These are phyloP conservation scores for Adansonia grandidieri DNA, from an alignment of 441 rosid species.

Conservation along the genomic window DNA sequence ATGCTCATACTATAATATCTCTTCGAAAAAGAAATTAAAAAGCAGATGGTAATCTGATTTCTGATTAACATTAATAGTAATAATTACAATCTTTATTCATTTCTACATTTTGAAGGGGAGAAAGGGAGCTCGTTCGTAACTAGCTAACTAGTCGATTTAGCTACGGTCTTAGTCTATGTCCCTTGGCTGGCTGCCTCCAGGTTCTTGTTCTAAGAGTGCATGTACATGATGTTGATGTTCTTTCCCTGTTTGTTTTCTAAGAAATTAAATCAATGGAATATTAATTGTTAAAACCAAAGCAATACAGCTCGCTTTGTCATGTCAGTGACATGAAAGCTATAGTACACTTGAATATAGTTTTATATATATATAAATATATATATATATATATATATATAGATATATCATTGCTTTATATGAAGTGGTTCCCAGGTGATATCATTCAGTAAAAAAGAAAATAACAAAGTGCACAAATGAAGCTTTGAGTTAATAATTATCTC, in stretches of 20 bases:
- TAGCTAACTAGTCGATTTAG: neutral
- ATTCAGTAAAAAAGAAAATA: neutral
- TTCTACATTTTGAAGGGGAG: too few relatives aligned
- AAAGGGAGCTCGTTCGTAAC: neutral
- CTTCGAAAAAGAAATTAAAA: too few relatives aligned
- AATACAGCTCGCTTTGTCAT: neutral
- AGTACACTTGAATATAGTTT: neutral
- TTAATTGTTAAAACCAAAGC: neutral
- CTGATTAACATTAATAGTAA: neutral
- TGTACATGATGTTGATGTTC: too few relatives aligned
- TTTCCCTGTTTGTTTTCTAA: too few relatives aligned
- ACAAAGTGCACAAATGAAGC: neutral
- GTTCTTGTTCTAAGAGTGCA: neutral
- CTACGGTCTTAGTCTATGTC: neutral
- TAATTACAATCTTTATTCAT: neutral
- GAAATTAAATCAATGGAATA: neutral
- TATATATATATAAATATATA: too few relatives aligned
- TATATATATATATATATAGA: too few relatives aligned
- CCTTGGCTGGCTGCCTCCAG: neutral
- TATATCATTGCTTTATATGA: neutral
- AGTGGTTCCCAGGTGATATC: neutral
- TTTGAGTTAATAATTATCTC: too few relatives aligned
- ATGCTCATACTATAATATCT: neutral
- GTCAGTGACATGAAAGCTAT: slow-evolving; percentile 9
- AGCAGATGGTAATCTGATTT: neutral